phyloP scores from a whole-genome alignment of 1,284 basidiomycete genomes.

The Fomitopsis schrenkii region DNA sequence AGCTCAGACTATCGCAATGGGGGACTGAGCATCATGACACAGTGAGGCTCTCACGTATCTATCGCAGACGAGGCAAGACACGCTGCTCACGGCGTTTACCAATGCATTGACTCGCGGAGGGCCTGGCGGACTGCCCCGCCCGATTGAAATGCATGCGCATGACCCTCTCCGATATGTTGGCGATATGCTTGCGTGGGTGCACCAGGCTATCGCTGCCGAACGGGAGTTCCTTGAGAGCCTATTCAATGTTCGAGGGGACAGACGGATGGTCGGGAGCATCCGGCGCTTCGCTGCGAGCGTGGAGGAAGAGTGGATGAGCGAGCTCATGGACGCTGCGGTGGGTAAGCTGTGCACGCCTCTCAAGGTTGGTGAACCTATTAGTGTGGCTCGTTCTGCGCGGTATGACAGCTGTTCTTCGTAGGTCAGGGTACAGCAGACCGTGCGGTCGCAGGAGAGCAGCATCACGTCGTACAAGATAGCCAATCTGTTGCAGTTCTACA shows the following conservation, averaged over 20 bases:
- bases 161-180: constrained; percentile 95
- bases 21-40: not conserved
- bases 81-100: constrained; percentile 79
- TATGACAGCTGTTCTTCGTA: constrained; percentile 24
- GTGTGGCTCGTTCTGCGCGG: not conserved
- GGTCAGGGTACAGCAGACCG: constrained; percentile 88
- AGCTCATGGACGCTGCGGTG: constrained; percentile 80
- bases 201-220: constrained; percentile 93
- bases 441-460: constrained; percentile 88
- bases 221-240: constrained; percentile 87
- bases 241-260: constrained; percentile 65
- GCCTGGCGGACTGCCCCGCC: constrained; percentile 82
- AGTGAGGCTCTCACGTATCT: constrained; percentile 80
- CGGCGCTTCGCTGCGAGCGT: constrained; percentile 54
- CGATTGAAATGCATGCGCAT: constrained; percentile 96
- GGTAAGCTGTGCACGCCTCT: constrained; percentile 85
- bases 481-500: constrained; percentile 93
- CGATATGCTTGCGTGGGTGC: constrained; percentile 99
- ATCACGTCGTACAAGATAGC: constrained; percentile 90
- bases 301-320: constrained; percentile 77
- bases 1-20: not conserved
- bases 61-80: constrained; percentile 78
- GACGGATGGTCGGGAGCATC: constrained; percentile 76
- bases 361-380: constrained; percentile 45
- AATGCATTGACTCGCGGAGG: constrained; percentile 89